Percentiles rank a stretch among this genome's conserved stretches.
phyloP scores from a whole-genome alignment of 2,329 filamentous ascomycete genomes.

The Penicillium sp. region DNA sequence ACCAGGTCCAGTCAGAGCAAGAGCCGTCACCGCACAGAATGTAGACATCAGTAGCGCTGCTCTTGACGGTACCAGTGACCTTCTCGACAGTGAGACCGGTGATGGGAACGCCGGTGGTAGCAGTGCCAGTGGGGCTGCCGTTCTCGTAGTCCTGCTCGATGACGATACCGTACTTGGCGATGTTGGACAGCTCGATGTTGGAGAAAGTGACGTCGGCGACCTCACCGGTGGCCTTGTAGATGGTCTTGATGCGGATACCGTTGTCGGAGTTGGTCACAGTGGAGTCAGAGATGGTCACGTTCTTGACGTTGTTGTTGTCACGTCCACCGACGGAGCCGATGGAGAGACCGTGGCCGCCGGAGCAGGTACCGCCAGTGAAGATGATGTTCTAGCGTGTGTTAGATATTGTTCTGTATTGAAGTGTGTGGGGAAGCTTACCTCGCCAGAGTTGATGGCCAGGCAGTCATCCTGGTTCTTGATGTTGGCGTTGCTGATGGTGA shows the following conservation, averaged over 20 bases:
- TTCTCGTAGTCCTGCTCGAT: conserved; percentile 62
- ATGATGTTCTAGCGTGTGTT: conserved; percentile 25
- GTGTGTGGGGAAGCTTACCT: conserved; percentile 26
- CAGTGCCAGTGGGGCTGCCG: conserved; percentile 43
- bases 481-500: conserved; percentile 54
- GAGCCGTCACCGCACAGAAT: conserved; percentile 57
- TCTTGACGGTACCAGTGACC: conserved; percentile 38
- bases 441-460: conserved; percentile 60
- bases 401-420: not conserved
- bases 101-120: conserved; percentile 44
- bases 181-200: conserved; percentile 53
- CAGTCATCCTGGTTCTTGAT: conserved; percentile 64
- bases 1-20: conserved; percentile 58
- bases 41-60: conserved; percentile 47
- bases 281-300: conserved; percentile 53
- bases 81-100: conserved; percentile 39
- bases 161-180: conserved; percentile 57
- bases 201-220: conserved; percentile 57
- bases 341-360: conserved; percentile 48
- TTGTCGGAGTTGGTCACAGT: conserved; percentile 56
- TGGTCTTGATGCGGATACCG: conserved; percentile 62
- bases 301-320: conserved; percentile 55
- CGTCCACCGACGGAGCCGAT: conserved; percentile 63
- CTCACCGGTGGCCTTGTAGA: conserved; percentile 53
- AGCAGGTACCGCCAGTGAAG: conserved; percentile 33